Evolutionary conservation across 2,329 filamentous ascomycete genomes (phyloP), one percentile per base, ranked within the genome.

Genomic region (Taxawa tesnikishii): DNA sequence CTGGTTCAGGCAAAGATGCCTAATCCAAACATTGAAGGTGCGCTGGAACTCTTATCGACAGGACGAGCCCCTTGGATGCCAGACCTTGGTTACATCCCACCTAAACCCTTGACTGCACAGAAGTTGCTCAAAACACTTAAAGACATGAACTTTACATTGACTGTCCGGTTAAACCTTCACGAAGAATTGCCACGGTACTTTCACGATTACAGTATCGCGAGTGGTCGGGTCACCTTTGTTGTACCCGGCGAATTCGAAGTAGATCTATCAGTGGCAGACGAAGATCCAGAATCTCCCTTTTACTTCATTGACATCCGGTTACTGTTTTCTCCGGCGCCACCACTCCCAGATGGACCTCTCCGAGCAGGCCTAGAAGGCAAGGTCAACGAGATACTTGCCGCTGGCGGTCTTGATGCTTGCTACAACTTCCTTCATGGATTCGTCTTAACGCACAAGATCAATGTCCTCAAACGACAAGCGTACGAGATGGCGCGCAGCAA

Each of bases 271-370:
- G 81, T 96, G 40, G 83, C 82, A 12, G 80, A 87, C 44, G 87
- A 96, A 49, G 79, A 90, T 42, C 73, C 77, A 12, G 66, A 75
- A 18, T 79, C 81, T 33, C 87, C 92, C 46, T 92, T 93, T 50
- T 94, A 81, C 67, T 94, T 96, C 50, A 82, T 96, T 39, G 87
- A 96, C 53, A 76, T 96, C 46, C 75, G 87, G 37, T 85, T 93
- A 45, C 62, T 76, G 10, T 98, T 93, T 52, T 67, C 63, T 6
- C 88, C 88, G 6, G 62, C 68, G 0, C 68, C 80, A 1, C 57
- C 44, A 4, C 47, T 92, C 6, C 66, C 79, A 0, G 56, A 62
- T 31, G 72, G 79, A 15, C 61, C 62, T 3, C 58, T 92, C 27
- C 70, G 79, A 33, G 60, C 64, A 21, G 70, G 73, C 35, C 59